Percentiles rank a stretch among this genome's conserved stretches.
These are phyloP conservation scores for Penicillium sp. DNA, from an alignment of 2,329 filamentous ascomycete genomes.

Conservation along the genomic window DNA sequence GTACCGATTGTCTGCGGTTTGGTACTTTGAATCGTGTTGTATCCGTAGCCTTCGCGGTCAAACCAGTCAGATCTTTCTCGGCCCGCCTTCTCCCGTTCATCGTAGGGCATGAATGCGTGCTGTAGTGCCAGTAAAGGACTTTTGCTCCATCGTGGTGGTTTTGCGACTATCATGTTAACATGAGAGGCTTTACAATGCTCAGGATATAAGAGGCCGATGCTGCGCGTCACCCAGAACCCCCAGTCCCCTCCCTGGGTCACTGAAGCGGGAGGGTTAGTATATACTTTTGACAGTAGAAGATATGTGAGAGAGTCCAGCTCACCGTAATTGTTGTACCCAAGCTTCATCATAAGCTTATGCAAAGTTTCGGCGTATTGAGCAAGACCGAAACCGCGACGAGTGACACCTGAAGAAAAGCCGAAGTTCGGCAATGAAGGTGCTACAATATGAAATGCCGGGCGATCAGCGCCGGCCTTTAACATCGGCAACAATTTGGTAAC, in stretches of 20 bases:
- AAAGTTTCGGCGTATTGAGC: slow-evolving; percentile 64
- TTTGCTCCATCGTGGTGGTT: slow-evolving; percentile 49
- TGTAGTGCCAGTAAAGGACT: slow-evolving; percentile 55
- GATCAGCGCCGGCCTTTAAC: slow-evolving; percentile 35
- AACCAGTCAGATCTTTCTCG: slow-evolving; percentile 19
- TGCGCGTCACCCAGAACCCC: slow-evolving; percentile 63
- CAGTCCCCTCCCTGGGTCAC: slow-evolving; percentile 66
- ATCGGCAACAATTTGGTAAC: slow-evolving; percentile 43
- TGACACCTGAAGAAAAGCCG: slow-evolving; percentile 51
- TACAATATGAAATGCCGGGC: slow-evolving; percentile 54
- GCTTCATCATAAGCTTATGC: slow-evolving; percentile 66
- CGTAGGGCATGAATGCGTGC: slow-evolving; percentile 20
- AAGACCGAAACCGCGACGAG: slow-evolving; percentile 52
- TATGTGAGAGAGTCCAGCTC: background rate
- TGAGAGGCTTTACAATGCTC: slow-evolving; percentile 59
- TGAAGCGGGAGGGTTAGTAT: background rate
- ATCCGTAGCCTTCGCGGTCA: slow-evolving; percentile 40
- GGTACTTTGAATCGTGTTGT: slow-evolving; percentile 61
- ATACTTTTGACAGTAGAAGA: background rate
- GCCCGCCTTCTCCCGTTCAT: slow-evolving; percentile 16
- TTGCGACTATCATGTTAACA: slow-evolving; percentile 57
- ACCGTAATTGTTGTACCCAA: slow-evolving; percentile 64
- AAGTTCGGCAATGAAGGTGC: slow-evolving; percentile 57
- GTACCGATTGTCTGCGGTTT: slow-evolving; percentile 73
- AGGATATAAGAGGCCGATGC: slow-evolving; percentile 61